Evolutionary conservation across 805 yeast species (phyloP).

Genomic region (Schwanniomyces yamadae): DNA sequence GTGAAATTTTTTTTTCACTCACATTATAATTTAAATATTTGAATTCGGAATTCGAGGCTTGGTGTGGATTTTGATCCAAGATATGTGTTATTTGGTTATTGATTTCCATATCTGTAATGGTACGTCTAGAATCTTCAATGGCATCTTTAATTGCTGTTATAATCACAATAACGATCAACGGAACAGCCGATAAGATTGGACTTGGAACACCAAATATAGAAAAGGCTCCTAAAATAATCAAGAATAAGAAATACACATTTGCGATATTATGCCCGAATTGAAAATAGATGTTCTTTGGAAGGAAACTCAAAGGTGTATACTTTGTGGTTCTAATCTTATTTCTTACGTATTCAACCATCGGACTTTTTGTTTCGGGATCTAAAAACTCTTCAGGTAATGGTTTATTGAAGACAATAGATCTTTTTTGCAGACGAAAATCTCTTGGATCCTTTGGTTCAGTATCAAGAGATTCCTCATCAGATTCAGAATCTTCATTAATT

Average conservation of each 20-base stretch:
- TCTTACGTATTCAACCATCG: constrained; percentile 65
- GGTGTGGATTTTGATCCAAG: constrained; percentile 32
- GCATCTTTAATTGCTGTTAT: constrained; percentile 81
- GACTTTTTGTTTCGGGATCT: constrained; percentile 59
- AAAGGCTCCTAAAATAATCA: constrained; percentile 79
- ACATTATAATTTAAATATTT: constrained; percentile 54
- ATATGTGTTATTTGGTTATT: constrained; percentile 74
- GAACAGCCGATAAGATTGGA: constrained; percentile 74
- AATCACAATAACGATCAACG: constrained; percentile 71
- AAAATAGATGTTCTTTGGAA: constrained; percentile 77
- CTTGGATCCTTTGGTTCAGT: constrained; percentile 30
- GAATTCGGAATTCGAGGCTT: constrained; percentile 16
- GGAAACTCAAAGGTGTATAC: constrained; percentile 84
- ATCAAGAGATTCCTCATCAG: constrained; percentile 29
- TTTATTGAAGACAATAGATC: constrained; percentile 60
- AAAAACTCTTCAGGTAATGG: constrained; percentile 56
- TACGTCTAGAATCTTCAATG: constrained; percentile 76
- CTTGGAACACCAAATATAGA: constrained; percentile 77
- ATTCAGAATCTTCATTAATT: constrained; percentile 20
- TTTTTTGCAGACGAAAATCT: constrained; percentile 28
- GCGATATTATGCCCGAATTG: constrained; percentile 86
- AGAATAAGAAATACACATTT: constrained; percentile 77
- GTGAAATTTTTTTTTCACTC: constrained; percentile 58
- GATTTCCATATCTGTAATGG: constrained; percentile 67
- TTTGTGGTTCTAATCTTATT: constrained; percentile 94